A percentile compares a stretch with the other conserved stretches of the same genome.
Evolutionary conservation across 495 filamentous ascomycete species (phyloP).

Genomic region (Penicillium lagena): DNA sequence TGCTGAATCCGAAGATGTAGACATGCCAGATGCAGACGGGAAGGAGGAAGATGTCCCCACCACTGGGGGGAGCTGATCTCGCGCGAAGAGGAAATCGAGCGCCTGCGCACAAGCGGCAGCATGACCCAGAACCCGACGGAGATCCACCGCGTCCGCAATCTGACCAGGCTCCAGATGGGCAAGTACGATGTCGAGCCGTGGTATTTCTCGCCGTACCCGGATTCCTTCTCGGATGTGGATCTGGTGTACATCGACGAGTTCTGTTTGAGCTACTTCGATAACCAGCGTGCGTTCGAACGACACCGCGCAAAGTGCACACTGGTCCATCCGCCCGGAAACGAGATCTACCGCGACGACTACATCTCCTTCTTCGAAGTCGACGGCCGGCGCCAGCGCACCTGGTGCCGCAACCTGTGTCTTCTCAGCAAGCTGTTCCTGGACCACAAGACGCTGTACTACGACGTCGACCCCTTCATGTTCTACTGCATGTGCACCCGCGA

Average conservation of each 20-base stretch:
- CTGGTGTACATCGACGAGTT: constrained; percentile 96
- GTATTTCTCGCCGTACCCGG: constrained; percentile 98
- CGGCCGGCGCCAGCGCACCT: constrained; percentile 87
- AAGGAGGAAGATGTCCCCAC: constrained; percentile 37
- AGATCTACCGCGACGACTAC: constrained; percentile 92
- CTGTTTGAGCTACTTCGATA: constrained; percentile 85
- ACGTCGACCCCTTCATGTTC: constrained; percentile 97
- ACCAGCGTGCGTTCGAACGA: constrained; percentile 68
- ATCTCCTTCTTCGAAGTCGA: constrained; percentile 98
- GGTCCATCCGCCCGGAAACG: constrained; percentile 90
- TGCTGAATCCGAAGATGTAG: constrained; percentile 52
- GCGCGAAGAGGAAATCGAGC: constrained; percentile 91
- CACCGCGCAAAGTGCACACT: constrained; percentile 89
- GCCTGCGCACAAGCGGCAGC: constrained; percentile 83
- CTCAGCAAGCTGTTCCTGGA: constrained; percentile 95
- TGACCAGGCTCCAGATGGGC: constrained; percentile 89
- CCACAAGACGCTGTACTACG: constrained; percentile 99
- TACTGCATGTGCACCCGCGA: constrained; percentile 94
- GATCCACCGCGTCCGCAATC: constrained; percentile 91
- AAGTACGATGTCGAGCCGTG: constrained; percentile 88
- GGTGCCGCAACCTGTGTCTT: constrained; percentile 94
- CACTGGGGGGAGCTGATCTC: constrained; percentile 49
- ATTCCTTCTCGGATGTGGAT: constrained; percentile 77
- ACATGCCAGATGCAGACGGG: constrained; percentile 54
- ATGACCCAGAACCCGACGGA: constrained; percentile 99